phyloP scores from a whole-genome alignment of 2,329 filamentous ascomycete species.

The Tothia fuscella region DNA sequence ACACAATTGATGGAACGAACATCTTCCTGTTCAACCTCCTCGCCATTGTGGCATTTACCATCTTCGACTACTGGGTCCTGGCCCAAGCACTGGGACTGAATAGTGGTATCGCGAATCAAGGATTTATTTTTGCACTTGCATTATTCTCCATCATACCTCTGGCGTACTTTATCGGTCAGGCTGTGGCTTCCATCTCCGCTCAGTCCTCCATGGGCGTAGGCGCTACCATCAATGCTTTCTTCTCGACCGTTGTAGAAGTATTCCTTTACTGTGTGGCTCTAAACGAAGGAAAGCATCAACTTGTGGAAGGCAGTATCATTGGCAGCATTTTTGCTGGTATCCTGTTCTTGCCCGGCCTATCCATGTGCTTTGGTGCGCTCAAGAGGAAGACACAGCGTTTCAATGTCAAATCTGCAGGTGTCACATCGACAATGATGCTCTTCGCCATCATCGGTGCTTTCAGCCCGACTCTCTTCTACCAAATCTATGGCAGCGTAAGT shows the following conservation, averaged over 20 bases:
- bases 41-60: conserved; percentile 83
- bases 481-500: conserved; percentile 84
- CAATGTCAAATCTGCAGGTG: conserved; percentile 90
- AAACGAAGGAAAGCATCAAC: conserved; percentile 77
- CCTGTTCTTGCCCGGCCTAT: conserved; percentile 83
- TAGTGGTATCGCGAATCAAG: conserved; percentile 64
- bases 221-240: conserved; percentile 95
- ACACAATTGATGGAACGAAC: conserved; percentile 95
- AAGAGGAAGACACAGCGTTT: conserved; percentile 98
- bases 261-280: conserved; percentile 94
- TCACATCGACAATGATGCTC: conserved; percentile 94
- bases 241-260: conserved; percentile 94
- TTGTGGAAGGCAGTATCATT: conserved; percentile 94
- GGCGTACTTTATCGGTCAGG: conserved; percentile 97
- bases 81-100: conserved; percentile 56
- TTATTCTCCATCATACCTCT: conserved; percentile 89
- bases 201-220: conserved; percentile 98
- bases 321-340: conserved; percentile 97
- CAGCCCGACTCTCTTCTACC: conserved; percentile 91
- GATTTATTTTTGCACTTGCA: conserved; percentile 73
- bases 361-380: conserved; percentile 97
- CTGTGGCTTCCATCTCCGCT: conserved; percentile 94
- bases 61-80: conserved; percentile 82
- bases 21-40: conserved; percentile 98
- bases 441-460: conserved; percentile 95